phyloP scores from a whole-genome alignment of 1,284 basidiomycete species.

The Leccinum angustisporum region DNA sequence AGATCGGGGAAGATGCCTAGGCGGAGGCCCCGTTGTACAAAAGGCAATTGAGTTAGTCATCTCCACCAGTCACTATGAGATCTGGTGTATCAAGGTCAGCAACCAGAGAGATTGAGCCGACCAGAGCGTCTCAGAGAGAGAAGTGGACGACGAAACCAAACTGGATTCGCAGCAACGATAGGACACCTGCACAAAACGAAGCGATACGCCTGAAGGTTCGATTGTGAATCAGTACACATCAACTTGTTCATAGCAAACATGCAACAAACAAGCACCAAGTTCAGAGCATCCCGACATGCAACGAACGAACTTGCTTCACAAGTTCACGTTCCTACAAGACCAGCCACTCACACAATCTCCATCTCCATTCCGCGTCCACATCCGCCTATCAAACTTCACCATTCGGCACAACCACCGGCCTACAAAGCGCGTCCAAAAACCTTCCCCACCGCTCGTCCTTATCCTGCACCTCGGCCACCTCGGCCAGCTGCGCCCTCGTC shows the following conservation, averaged over 20 bases:
- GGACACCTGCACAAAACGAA: neutral
- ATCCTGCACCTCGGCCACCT: constrained; percentile 14
- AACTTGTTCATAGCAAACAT: neutral
- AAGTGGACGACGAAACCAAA: constrained; percentile 4
- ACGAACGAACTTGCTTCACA: neutral
- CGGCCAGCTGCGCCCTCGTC: constrained; percentile 25
- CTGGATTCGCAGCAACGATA: constrained; percentile 13
- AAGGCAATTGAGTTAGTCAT: constrained; percentile 9
- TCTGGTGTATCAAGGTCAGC: neutral
- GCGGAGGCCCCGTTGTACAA: constrained; percentile 23
- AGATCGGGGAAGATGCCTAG: constrained; percentile 25
- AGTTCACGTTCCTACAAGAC: neutral
- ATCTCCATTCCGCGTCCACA: neutral
- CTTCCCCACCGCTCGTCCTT: constrained; percentile 22
- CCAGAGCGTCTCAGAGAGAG: neutral
- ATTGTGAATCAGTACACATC: too few relatives aligned
- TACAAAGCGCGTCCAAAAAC: constrained; percentile 19
- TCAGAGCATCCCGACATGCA: neutral
- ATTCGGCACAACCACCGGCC: constrained; percentile 1
- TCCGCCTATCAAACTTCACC: neutral
- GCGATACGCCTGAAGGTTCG: too few relatives aligned
- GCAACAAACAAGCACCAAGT: neutral
- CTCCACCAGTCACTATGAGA: constrained; percentile 18
- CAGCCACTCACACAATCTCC: neutral
- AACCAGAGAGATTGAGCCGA: neutral